Evolutionary conservation across 164 flowering plant genomes (phyloP), one percentile per base, ranked within the genome.

Genomic region (Vitis labrusca): DNA sequence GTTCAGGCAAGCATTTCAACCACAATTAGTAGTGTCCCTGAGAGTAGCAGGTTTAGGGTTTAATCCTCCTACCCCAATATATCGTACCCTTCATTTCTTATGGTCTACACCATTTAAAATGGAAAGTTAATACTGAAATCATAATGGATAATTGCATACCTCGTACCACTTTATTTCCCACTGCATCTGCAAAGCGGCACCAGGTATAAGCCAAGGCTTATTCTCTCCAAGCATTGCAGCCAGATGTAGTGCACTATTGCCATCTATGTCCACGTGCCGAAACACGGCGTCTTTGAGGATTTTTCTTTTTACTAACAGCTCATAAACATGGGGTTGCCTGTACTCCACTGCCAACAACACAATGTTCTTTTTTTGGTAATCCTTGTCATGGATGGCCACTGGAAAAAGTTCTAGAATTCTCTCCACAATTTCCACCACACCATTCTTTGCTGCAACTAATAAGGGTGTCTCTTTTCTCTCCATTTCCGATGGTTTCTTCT

Each of bases 191-290:
- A 63, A n/a, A 7, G 66, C 32, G 8, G 8, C n/a, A 3, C 66
- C 55, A 19, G 66, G 55, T 4, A 63, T 49, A 12, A 13, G 49
- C 66, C 66, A 49, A n/a, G 66, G 55, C 55, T 10, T 1, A 32
- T 63, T 10, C 8, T 49, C 55, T 50, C 32, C 16, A 2, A 49
- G 54, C 32, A 2, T 19, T 3, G 66, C 66, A 6, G 66, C 54
- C n/a, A 63, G 55, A 19, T 63, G 66, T 8, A 63, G 14, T 10
- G 55, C 66, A 27, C 66, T 63, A 14, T 63, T 63, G 30, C 66
- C 66, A 2, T 63, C 8, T 10, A 19, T 19, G 23, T 63, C 66
- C 2, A 49, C 14, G 30, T 19, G 10, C n/a, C 37, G 32, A 19
- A 63, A 63, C 32, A 19, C 29, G 12, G 7, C 11, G 6, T 63